phyloP scores from a whole-genome alignment of 116 monocot genomes.

The Cymodocea nodosa region DNA sequence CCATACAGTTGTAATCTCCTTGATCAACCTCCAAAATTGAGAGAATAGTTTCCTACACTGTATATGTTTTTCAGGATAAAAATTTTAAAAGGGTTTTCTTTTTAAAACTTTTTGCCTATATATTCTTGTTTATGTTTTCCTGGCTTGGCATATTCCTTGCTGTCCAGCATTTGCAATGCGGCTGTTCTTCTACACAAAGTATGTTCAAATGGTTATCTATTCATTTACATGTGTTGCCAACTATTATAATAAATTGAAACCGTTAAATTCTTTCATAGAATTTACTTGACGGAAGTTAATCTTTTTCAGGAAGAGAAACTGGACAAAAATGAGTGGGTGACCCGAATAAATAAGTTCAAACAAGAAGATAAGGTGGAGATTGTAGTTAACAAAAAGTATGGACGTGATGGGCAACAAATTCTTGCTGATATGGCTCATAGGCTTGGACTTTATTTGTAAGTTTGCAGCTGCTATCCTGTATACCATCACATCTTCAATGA shows the following conservation, averaged over 20 bases:
- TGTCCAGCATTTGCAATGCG: too few species aligned
- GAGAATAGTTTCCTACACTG: neutral
- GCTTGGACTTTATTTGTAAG: slow-evolving; percentile 85
- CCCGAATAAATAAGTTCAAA: slow-evolving; percentile 57
- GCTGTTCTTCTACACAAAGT: too few species aligned
- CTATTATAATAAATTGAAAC: too few species aligned
- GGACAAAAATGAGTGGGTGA: slow-evolving; percentile 82
- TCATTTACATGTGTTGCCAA: too few species aligned
- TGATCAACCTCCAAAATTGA: too few species aligned
- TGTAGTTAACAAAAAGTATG: slow-evolving; percentile 69
- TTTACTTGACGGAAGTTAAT: neutral
- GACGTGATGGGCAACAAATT: slow-evolving; percentile 64
- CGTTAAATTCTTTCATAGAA: too few species aligned
- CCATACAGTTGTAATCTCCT: too few species aligned
- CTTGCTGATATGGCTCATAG: slow-evolving; percentile 72
- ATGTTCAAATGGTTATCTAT: too few species aligned
- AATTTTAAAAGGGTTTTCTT: too few species aligned
- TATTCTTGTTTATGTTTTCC: too few species aligned
- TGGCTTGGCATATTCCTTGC: too few species aligned
- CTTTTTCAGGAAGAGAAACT: slow-evolving; percentile 67
- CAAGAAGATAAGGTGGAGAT: slow-evolving; percentile 60
- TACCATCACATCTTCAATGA: neutral
- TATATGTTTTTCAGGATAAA: neutral
- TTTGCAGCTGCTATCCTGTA: neutral
- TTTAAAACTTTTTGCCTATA: neutral